Evolutionary conservation across 768 basidiomycete species (phyloP).

Genomic region (Hericium rajendrae): DNA sequence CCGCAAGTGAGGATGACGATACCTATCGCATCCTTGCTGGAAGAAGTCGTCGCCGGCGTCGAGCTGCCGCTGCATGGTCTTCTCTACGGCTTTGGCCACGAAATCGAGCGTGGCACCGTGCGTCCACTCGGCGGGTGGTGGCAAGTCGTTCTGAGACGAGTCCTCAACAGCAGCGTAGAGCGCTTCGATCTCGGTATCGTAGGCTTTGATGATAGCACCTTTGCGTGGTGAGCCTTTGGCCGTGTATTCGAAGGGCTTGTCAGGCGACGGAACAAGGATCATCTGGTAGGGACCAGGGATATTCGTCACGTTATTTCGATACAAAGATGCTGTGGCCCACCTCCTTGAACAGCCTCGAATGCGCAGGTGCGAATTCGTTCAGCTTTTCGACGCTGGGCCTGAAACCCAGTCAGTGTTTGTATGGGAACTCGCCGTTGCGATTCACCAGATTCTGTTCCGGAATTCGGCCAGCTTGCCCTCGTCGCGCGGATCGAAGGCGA

Average conservation of each 20-base stretch:
- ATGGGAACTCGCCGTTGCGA: not conserved
- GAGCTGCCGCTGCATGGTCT: constrained; percentile 6
- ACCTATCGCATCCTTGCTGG: constrained; percentile 11
- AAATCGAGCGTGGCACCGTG: not conserved
- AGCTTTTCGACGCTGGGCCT: constrained; percentile 31
- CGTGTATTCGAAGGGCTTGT: constrained; percentile 35
- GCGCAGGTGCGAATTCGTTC: constrained; percentile 33
- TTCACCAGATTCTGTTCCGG: constrained; percentile 27
- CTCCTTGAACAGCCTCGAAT: constrained; percentile 40
- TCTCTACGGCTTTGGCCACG: constrained; percentile 7
- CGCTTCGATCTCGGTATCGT: constrained; percentile 36
- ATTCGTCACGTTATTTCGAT: not conserved
- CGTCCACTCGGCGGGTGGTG: not conserved
- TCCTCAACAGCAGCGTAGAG: constrained; percentile 23
- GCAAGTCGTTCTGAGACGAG: not conserved
- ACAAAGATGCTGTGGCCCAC: constrained; percentile 12
- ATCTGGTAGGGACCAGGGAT: constrained; percentile 27
- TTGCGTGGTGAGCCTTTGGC: constrained; percentile 38
- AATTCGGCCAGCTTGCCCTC: constrained; percentile 21
- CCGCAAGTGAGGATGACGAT: not conserved
- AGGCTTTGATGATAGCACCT: constrained; percentile 29
- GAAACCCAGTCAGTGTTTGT: not conserved
- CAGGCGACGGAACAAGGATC: constrained; percentile 33
- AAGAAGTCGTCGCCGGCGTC: constrained; percentile 13
- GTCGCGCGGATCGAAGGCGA: constrained; percentile 25